Percentiles rank a stretch among this genome's conserved stretches.
Evolutionary conservation across 495 filamentous ascomycete genomes (phyloP).

Genomic region (Xylaria palmicola): DNA sequence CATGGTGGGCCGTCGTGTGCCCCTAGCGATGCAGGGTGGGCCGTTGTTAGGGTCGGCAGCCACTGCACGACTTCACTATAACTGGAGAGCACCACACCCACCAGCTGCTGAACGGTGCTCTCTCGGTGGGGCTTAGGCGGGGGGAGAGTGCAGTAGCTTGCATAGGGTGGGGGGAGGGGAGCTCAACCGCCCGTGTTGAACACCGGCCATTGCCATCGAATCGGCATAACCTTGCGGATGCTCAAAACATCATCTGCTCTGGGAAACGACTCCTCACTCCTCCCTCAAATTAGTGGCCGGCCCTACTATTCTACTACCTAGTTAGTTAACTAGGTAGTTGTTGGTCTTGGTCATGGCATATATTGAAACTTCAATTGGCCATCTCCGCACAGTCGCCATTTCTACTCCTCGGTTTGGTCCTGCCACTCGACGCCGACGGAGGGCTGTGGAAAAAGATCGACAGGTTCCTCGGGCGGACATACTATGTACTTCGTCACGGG

Average conservation of each 20-base stretch:
- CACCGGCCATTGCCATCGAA: too few species aligned
- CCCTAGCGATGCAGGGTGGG: constrained; percentile 3
- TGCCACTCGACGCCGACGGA: neutral
- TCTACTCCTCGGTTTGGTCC: too few species aligned
- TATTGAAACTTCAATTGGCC: neutral
- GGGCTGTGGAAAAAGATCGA: too few species aligned
- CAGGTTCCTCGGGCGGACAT: too few species aligned
- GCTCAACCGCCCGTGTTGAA: neutral
- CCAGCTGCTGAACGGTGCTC: neutral
- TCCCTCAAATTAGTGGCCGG: too few species aligned
- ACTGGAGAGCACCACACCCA: neutral
- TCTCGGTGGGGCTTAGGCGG: neutral
- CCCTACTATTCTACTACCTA: too few species aligned
- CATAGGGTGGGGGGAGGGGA: neutral
- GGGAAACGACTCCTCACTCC: too few species aligned
- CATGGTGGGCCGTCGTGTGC: constrained; percentile 9
- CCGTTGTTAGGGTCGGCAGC: constrained; percentile 6
- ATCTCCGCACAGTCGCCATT: neutral
- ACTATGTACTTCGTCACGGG: neutral
- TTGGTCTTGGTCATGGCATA: neutral
- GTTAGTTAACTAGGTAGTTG: too few species aligned
- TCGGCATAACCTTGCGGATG: too few species aligned
- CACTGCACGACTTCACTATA: neutral
- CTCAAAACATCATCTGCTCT: too few species aligned
- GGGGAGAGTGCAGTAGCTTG: constrained; percentile 9